Conservation (phyloP, 768 basidiomycete genomes). For the Collybiopsis luxurians region DNA sequence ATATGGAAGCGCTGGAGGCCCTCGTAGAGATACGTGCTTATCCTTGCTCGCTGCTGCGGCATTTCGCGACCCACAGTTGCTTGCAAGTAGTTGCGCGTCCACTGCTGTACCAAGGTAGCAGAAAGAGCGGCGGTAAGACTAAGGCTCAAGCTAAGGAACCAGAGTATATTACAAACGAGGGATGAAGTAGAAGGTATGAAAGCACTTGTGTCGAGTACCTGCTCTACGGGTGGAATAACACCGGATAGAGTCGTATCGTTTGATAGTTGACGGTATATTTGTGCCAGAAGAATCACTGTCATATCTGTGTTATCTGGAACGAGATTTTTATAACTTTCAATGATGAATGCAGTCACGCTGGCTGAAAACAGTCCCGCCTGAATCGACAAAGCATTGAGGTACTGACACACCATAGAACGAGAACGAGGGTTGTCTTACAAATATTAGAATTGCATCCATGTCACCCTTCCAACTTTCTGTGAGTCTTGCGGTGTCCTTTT, state of each 20-base stretch:
- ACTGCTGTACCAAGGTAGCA: slow-evolving; percentile 48
- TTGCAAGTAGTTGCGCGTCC: slow-evolving; percentile 41
- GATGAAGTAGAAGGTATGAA: slow-evolving; percentile 26
- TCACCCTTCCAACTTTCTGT: slow-evolving; percentile 37
- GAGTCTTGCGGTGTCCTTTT: slow-evolving; percentile 28
- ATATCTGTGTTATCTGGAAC: slow-evolving; percentile 24
- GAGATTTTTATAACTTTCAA: slow-evolving; percentile 34
- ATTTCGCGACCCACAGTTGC: slow-evolving; percentile 28
- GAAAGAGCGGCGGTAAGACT: slow-evolving; percentile 39
- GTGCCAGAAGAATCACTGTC: slow-evolving; percentile 25
- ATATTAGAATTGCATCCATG: slow-evolving; percentile 40
- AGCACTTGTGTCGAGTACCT: slow-evolving; percentile 10
- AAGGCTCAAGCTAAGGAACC: slow-evolving; percentile 44
- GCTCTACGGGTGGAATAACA: not conserved
- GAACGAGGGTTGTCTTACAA: slow-evolving; percentile 21
- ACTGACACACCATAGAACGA: not conserved
- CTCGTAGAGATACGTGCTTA: slow-evolving; percentile 37
- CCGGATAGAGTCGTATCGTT: slow-evolving; percentile 11
- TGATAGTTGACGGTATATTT: slow-evolving; percentile 29
- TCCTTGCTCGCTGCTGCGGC: slow-evolving; percentile 37
- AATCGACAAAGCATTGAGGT: no score
- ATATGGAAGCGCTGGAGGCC: slow-evolving; percentile 38
- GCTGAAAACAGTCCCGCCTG: slow-evolving; percentile 41
- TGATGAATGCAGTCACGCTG: slow-evolving; percentile 36
- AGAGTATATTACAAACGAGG: slow-evolving; percentile 38